These are phyloP conservation scores for Phytomonas serpens DNA, from an alignment of 208 protist species.

Conservation along the genomic window DNA sequence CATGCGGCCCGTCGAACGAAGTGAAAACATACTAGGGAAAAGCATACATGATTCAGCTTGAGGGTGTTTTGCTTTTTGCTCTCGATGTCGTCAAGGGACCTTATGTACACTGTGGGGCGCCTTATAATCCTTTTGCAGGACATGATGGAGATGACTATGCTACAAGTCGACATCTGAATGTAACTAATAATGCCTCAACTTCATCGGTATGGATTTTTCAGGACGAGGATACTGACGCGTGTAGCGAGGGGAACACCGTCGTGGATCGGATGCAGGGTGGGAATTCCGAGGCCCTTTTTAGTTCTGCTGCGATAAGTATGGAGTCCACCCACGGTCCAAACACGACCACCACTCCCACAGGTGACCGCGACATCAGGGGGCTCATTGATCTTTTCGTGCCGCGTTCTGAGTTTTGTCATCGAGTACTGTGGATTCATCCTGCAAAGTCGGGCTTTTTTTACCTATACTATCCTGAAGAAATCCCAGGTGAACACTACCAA, in stretches of 20 bases:
- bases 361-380: constrained; percentile 16
- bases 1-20: neutral
- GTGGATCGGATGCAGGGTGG: neutral
- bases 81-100: constrained; percentile 78
- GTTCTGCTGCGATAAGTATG: neutral
- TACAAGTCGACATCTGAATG: neutral
- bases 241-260: neutral
- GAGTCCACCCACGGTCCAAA: neutral
- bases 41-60: constrained; percentile 17
- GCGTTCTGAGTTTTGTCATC: constrained; percentile 65
- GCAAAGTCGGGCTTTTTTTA: constrained; percentile 62
- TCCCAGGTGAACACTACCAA: constrained; percentile 71
- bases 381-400: constrained; percentile 79
- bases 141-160: constrained; percentile 4
- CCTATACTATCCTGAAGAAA: constrained; percentile 80
- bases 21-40: neutral
- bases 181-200: neutral
- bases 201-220: neutral
- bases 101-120: constrained; percentile 72
- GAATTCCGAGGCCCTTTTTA: neutral
- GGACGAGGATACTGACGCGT: neutral
- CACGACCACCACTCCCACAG: constrained; percentile 1
- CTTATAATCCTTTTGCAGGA: constrained; percentile 19
- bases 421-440: constrained; percentile 57
- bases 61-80: constrained; percentile 68